A percentile compares a stretch with the other conserved stretches of the same genome.
Evolutionary conservation across 768 basidiomycete species (phyloP).

Genomic region (Termitomyces sp.): DNA sequence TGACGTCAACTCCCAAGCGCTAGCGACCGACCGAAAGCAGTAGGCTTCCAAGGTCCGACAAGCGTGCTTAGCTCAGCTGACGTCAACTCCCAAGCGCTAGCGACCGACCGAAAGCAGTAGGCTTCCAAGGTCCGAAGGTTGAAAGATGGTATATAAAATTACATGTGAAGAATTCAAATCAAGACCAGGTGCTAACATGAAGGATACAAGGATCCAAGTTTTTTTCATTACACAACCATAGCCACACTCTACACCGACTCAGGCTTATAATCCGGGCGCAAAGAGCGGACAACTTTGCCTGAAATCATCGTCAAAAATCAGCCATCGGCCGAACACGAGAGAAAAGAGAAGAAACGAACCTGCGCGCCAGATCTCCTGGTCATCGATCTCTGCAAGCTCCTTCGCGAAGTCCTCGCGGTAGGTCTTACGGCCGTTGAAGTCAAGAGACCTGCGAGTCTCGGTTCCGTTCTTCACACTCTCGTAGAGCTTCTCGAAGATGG

Average conservation of each 20-base stretch:
- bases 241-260: slow-evolving; percentile 30
- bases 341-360: slow-evolving; percentile 36
- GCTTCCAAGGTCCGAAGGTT: not conserved
- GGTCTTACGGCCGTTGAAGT: slow-evolving; percentile 89
- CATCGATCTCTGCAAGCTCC: slow-evolving; percentile 92
- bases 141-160: slow-evolving; percentile 9
- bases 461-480: slow-evolving; percentile 91
- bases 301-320: not conserved
- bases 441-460: slow-evolving; percentile 94
- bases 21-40: too few relatives aligned
- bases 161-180: slow-evolving; percentile 1
- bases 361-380: slow-evolving; percentile 98
- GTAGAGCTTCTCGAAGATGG: slow-evolving; percentile 94
- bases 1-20: too few relatives aligned
- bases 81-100: too few relatives aligned
- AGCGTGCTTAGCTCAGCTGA: too few relatives aligned
- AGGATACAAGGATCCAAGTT: not conserved
- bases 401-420: slow-evolving; percentile 91
- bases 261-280: slow-evolving; percentile 82
- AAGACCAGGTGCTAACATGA: not conserved
- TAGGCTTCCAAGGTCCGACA: too few relatives aligned
- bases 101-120: too few relatives aligned
- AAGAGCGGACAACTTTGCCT: slow-evolving; percentile 87
- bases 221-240: not conserved
- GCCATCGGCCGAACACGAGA: not conserved